phyloP scores from a whole-genome alignment of 371 early-diverging fungal species.

The Globomyces sp. region DNA sequence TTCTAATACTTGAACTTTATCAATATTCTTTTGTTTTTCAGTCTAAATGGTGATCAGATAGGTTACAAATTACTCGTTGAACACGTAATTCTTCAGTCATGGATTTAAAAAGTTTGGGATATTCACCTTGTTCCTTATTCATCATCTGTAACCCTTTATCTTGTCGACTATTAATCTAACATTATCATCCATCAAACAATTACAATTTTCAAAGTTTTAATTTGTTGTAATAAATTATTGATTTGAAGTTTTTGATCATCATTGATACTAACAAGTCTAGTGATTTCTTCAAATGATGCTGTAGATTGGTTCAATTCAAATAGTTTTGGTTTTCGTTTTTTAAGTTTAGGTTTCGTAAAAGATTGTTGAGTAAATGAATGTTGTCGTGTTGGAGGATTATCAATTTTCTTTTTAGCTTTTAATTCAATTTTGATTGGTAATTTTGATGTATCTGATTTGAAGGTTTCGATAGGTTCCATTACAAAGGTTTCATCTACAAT shows the following conservation, averaged over 20 bases:
- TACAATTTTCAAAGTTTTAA: constrained; percentile 16
- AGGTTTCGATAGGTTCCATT: too few species aligned
- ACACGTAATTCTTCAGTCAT: constrained; percentile 17
- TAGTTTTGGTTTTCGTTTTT: neutral
- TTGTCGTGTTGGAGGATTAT: too few species aligned
- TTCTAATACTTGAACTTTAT: constrained; percentile 5
- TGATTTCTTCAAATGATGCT: constrained; percentile 13
- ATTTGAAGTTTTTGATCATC: constrained; percentile 18
- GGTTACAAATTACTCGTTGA: neutral
- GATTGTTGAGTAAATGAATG: too few species aligned
- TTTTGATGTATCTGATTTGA: too few species aligned
- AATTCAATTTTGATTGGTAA: too few species aligned
- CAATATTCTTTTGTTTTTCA: constrained; percentile 10
- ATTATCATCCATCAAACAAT: neutral
- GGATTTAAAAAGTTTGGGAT: constrained; percentile 11
- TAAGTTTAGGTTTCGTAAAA: too few species aligned
- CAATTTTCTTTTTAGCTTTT: too few species aligned
- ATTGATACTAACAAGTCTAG: neutral
- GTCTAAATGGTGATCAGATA: neutral
- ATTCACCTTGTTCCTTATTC: constrained; percentile 16
- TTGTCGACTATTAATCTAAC: constrained; percentile 11
- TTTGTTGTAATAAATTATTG: neutral
- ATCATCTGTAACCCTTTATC: constrained; percentile 7
- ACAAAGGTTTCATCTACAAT: too few species aligned
- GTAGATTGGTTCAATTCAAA: neutral